A percentile compares a stretch with the other conserved stretches of the same genome.
These are phyloP conservation scores for Lunasporangiospora selenospora DNA, from an alignment of 192 early-diverging fungal species.

Conservation along the genomic window DNA sequence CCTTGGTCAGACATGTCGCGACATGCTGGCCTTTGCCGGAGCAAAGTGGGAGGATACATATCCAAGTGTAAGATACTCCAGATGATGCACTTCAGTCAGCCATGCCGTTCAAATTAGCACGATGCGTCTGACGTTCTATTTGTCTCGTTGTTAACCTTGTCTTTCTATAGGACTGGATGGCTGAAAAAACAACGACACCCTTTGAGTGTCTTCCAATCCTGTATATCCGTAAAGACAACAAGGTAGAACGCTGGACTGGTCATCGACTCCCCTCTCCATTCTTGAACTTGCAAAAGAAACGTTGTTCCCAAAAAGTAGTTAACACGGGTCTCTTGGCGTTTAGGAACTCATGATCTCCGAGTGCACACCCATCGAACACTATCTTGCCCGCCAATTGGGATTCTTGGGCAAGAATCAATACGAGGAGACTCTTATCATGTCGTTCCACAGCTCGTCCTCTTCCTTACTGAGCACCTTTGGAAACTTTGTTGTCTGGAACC, in stretches of 20 bases:
- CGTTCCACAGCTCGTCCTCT: slow-evolving; percentile 6
- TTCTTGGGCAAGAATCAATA: slow-evolving; percentile 19
- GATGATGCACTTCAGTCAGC: too few relatives aligned
- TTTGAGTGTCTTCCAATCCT: slow-evolving; percentile 16
- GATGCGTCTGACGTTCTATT: too few relatives aligned
- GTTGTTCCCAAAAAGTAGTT: too few relatives aligned
- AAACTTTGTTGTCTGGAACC: background rate
- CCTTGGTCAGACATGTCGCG: slow-evolving; percentile 7
- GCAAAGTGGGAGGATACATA: slow-evolving; percentile 13
- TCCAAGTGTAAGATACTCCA: background rate
- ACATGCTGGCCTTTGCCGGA: slow-evolving; percentile 9
- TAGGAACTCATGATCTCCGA: slow-evolving; percentile 17
- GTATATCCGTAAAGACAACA: slow-evolving; percentile 12
- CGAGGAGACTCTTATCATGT: slow-evolving; percentile 11
- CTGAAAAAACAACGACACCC: slow-evolving; percentile 9
- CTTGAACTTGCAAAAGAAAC: slow-evolving; percentile 10
- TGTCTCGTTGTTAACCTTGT: too few relatives aligned
- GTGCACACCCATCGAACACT: slow-evolving; percentile 1
- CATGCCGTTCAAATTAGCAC: too few relatives aligned
- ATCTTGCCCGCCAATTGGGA: slow-evolving; percentile 23
- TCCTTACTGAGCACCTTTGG: background rate
- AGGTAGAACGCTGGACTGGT: too few relatives aligned
- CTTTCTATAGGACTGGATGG: slow-evolving; percentile 4
- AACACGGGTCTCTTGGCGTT: too few relatives aligned
- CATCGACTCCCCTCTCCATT: too few relatives aligned